Base-by-base conservation (phyloP, 495 filamentous ascomycete genomes). In the Hypoxylon intermedium region DNA sequence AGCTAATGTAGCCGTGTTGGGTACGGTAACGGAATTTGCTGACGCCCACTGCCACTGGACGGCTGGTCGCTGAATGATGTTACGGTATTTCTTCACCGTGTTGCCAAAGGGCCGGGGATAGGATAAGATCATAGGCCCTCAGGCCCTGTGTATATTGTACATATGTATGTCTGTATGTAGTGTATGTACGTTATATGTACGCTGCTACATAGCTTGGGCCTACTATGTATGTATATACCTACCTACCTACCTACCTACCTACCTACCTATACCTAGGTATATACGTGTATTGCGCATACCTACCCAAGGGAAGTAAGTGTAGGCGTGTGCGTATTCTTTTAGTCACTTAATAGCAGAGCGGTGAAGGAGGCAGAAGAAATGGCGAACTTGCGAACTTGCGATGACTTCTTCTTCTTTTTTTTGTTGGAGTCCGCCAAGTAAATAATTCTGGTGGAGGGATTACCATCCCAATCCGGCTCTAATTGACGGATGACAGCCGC, bases 11-110 rank as follows among this genome's bases (percentile, higher is more conserved):
- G 33, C 33, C n/a, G 13, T 13, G 60, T 57, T 63, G 47, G 60
- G 52, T 57, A 64, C 53, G 53, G 60, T 63, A n/a, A 58, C 48
- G 58, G 53, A 41, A 49, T 58, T 31, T 53, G 53, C 28, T 57
- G 26, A 57, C 50, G 47, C 23, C 54, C 26, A 58, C 48, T 33
- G 43, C 23, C 23, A 34, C n/a, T 15, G 33, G 52, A 21, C 31
- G 33, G 52, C 33, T 47, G n/a, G 40, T 45, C 26, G 52, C 23
- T 40, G 43, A 34, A 26, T 48, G 47, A 53, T 57, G 47, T 37
- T 55, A 55, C 51, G 21, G 60, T 58, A 24, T 45, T 58, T 63
- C 51, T 51, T 43, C 48, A 58, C 54, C 49, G 48, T 58, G 54
- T 54, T 43, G 33, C 20, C 48, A 48, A 19, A 26, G 47, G 42